A percentile compares a stretch with the other conserved stretches of the same genome.
These are phyloP conservation scores for Prunus davidiana DNA, from an alignment of 306 rosid species.

Conservation along the genomic window DNA sequence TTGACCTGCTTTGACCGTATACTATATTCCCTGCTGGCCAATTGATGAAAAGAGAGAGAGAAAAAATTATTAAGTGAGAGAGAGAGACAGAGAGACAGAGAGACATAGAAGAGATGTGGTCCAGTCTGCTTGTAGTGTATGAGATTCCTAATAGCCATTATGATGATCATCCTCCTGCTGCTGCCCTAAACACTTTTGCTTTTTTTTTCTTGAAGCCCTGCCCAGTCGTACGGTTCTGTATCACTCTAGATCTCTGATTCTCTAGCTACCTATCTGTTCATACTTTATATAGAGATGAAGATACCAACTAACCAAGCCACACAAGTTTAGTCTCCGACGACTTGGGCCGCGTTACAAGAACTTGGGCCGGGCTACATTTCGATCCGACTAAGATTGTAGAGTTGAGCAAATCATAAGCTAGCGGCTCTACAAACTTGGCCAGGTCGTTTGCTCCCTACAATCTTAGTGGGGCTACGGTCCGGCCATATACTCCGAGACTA, in stretches of 20 bases:
- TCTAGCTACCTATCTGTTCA: background rate
- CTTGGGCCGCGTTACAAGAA: too few relatives aligned
- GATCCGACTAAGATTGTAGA: too few relatives aligned
- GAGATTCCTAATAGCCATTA: conserved; percentile 47
- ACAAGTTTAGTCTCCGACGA: too few relatives aligned
- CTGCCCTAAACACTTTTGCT: conserved; percentile 44
- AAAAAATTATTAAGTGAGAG: background rate
- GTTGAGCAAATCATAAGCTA: too few relatives aligned
- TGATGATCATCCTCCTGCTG: conserved; percentile 36
- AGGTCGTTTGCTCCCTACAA: too few relatives aligned
- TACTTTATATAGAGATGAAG: background rate
- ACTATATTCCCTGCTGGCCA: conserved; percentile 57
- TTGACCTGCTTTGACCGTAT: conserved; percentile 83
- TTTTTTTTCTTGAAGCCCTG: conserved; percentile 36
- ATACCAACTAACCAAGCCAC: too few relatives aligned
- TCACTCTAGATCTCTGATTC: background rate
- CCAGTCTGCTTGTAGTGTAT: conserved; percentile 29
- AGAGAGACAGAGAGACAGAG: conserved; percentile 9
- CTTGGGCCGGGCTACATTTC: too few relatives aligned
- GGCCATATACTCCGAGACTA: too few relatives aligned
- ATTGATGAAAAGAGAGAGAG: conserved; percentile 9
- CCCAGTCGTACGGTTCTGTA: background rate
- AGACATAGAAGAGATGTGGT: conserved; percentile 39
- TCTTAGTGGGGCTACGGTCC: too few relatives aligned
- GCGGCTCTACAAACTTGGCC: too few relatives aligned